Conservation (phyloP, 2,329 filamentous ascomycete species). For the Aspergillus hortae region DNA sequence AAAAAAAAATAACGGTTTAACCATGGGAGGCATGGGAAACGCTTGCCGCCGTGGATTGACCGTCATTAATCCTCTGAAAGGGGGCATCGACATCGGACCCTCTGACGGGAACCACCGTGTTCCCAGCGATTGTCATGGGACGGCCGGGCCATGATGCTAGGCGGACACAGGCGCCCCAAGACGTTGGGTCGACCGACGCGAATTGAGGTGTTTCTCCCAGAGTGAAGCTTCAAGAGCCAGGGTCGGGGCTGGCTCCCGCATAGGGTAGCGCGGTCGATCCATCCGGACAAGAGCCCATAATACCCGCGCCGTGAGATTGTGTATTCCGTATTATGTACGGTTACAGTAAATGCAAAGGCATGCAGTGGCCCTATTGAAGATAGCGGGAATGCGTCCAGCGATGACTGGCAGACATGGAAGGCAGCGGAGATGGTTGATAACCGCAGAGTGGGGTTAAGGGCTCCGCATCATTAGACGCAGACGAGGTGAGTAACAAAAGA, state of each 20-base stretch:
- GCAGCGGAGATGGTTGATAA: slow-evolving; percentile 18
- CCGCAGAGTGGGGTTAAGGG: slow-evolving; percentile 20
- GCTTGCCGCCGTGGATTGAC: slow-evolving; percentile 9
- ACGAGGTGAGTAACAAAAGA: slow-evolving; percentile 4
- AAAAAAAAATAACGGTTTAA: background rate
- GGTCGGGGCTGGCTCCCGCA: slow-evolving; percentile 17
- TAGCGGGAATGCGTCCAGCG: slow-evolving; percentile 17
- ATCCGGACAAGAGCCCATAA: slow-evolving; percentile 12
- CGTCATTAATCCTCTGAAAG: slow-evolving; percentile 3
- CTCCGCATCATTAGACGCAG: slow-evolving; percentile 19
- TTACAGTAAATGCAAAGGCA: slow-evolving; percentile 12
- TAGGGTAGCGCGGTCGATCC: slow-evolving; percentile 21
- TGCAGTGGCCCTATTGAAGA: slow-evolving; percentile 22
- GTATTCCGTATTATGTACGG: slow-evolving; percentile 9
- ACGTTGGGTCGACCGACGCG: slow-evolving; percentile 19
- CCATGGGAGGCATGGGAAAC: background rate
- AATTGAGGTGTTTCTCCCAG: slow-evolving; percentile 14
- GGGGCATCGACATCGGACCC: slow-evolving; percentile 9
- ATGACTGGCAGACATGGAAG: slow-evolving; percentile 22
- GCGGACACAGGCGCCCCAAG: slow-evolving; percentile 17
- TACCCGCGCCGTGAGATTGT: slow-evolving; percentile 4
- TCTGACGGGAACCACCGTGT: slow-evolving; percentile 16
- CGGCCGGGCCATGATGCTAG: slow-evolving; percentile 14
- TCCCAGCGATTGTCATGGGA: slow-evolving; percentile 15
- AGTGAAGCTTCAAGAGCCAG: slow-evolving; percentile 11